phyloP scores from a whole-genome alignment of 1,139 yeast genomes.

The Kurtzmaniella quercitrusa region DNA sequence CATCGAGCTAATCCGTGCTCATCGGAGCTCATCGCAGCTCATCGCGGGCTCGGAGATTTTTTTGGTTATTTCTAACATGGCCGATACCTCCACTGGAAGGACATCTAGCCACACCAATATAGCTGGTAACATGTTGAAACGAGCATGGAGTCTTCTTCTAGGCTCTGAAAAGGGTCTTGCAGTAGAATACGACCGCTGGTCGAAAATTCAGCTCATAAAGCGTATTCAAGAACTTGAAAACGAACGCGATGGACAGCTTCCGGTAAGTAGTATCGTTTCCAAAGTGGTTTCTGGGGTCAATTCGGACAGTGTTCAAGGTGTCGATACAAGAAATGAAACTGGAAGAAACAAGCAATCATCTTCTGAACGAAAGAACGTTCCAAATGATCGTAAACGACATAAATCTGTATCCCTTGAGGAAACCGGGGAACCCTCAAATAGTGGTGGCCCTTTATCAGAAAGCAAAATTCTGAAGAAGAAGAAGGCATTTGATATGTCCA shows the following conservation, averaged over 20 bases:
- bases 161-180: slow-evolving; percentile 4
- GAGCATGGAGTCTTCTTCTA: slow-evolving; percentile 4
- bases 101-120: background rate
- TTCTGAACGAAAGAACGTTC: background rate
- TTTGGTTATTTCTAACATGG: background rate
- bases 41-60: background rate
- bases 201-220: slow-evolving; percentile 37
- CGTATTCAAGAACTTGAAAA: slow-evolving; percentile 47
- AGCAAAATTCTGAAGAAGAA: slow-evolving; percentile 25
- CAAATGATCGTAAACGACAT: slow-evolving; percentile 1
- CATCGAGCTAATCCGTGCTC: background rate
- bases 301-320: background rate
- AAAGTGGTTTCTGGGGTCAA: background rate
- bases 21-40: background rate
- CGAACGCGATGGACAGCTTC: background rate
- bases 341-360: too few species aligned
- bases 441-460: background rate
- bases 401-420: background rate
- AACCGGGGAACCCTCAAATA: background rate
- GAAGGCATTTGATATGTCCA: slow-evolving; percentile 64
- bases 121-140: slow-evolving; percentile 5
- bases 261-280: background rate
- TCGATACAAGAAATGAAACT: background rate
- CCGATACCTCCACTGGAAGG: background rate
- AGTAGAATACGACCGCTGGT: slow-evolving; percentile 7